Evolutionary conservation across 345 rosid genomes (phyloP).

Genomic region (Cardamine occulta): DNA sequence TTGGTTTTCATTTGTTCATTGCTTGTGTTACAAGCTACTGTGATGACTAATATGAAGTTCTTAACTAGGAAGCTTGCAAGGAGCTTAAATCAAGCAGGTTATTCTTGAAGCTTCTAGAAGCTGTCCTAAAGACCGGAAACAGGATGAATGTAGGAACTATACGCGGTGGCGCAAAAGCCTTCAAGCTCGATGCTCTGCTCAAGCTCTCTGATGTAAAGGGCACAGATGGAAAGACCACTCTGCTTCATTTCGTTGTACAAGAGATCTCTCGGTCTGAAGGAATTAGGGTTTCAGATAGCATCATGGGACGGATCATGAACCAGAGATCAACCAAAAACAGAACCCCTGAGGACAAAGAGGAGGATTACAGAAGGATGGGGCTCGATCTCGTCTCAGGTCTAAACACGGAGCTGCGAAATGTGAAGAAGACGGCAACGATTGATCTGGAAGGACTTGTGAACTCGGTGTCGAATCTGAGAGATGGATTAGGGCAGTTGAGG

Average conservation of each 20-base stretch:
- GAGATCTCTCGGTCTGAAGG: slow-evolving; percentile 93
- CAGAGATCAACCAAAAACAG: slow-evolving; percentile 58
- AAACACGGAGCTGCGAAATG: slow-evolving; percentile 81
- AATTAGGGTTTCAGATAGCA: slow-evolving; percentile 79
- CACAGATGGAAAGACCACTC: slow-evolving; percentile 81
- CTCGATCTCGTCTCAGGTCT: slow-evolving; percentile 87
- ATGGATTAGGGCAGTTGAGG: slow-evolving; percentile 61
- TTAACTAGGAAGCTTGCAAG: slow-evolving; percentile 87
- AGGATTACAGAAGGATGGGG: slow-evolving; percentile 90
- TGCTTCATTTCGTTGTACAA: slow-evolving; percentile 94
- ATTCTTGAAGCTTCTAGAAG: slow-evolving; percentile 86
- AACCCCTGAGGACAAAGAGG: slow-evolving; percentile 76
- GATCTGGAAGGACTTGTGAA: slow-evolving; percentile 87
- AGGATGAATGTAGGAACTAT: slow-evolving; percentile 96
- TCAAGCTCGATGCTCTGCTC: slow-evolving; percentile 91
- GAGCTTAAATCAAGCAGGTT: slow-evolving; percentile 92
- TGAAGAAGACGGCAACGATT: slow-evolving; percentile 84
- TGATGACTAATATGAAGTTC: slow-evolving; percentile 21
- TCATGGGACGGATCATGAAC: slow-evolving; percentile 81
- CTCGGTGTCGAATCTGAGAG: slow-evolving; percentile 78
- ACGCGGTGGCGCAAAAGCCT: slow-evolving; percentile 93
- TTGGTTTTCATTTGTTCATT: slow-evolving; percentile 13
- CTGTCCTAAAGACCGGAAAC: slow-evolving; percentile 96
- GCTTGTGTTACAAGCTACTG: slow-evolving; percentile 25
- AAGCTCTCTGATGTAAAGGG: slow-evolving; percentile 96